Evolutionary conservation across 1,284 basidiomycete genomes (phyloP).

Genomic region (Fomitopsis betulina): DNA sequence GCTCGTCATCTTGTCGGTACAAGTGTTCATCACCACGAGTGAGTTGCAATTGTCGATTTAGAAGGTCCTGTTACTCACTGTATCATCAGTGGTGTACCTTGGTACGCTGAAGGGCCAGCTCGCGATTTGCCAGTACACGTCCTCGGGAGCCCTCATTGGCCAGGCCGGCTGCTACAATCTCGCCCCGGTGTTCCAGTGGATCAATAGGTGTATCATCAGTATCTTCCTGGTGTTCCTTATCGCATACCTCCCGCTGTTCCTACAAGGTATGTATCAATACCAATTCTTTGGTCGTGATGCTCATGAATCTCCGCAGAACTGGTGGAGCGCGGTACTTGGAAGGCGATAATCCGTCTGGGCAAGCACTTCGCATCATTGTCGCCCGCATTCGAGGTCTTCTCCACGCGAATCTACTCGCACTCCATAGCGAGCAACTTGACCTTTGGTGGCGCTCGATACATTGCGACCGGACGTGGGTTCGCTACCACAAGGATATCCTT

Average conservation of each 20-base stretch:
- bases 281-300: neutral
- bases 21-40: constrained; percentile 87
- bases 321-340: constrained; percentile 86
- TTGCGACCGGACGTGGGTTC: constrained; percentile 98
- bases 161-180: constrained; percentile 91
- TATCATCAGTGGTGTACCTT: constrained; percentile 77
- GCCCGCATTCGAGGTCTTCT: constrained; percentile 95
- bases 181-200: constrained; percentile 87
- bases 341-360: constrained; percentile 82
- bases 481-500: constrained; percentile 92
- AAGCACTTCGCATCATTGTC: constrained; percentile 93
- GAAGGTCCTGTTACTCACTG: constrained; percentile 6
- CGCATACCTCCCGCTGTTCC: constrained; percentile 87
- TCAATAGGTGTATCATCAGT: constrained; percentile 90
- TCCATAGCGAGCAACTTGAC: constrained; percentile 93
- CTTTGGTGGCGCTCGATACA: constrained; percentile 94
- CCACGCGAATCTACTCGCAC: constrained; percentile 94
- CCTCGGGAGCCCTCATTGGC: constrained; percentile 66
- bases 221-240: constrained; percentile 98
- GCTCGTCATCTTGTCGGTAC: constrained; percentile 92
- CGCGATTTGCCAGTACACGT: constrained; percentile 73
- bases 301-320: constrained; percentile 55
- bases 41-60: constrained; percentile 28
- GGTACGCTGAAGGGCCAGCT: constrained; percentile 85
- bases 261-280: constrained; percentile 66